Conservation (phyloP, 768 basidiomycete genomes). For the Mycena epipterygia region DNA sequence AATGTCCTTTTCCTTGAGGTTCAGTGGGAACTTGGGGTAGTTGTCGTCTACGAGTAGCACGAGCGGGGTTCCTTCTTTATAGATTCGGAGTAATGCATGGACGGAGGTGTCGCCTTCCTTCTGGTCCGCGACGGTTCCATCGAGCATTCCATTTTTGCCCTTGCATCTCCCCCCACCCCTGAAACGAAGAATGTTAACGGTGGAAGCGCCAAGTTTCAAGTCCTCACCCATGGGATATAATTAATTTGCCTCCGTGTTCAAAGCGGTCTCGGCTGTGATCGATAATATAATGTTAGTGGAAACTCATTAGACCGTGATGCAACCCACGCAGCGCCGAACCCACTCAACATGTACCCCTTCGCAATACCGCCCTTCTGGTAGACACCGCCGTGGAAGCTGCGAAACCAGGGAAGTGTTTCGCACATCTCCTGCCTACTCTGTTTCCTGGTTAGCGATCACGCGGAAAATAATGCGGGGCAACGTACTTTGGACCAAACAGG, state of each 20-base stretch:
- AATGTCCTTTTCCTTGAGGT: background rate
- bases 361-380: conserved; percentile 9
- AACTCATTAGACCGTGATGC: background rate
- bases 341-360: conserved; percentile 18
- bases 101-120: background rate
- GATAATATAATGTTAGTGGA: background rate
- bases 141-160: background rate
- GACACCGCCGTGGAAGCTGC: conserved; percentile 23
- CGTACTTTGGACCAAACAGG: conserved; percentile 13
- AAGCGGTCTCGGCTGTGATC: conserved; percentile 13
- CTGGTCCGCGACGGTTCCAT: background rate
- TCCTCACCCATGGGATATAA: conserved; percentile 29
- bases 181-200: background rate
- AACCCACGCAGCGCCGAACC: conserved; percentile 7
- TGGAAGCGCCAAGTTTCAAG: background rate
- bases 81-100: conserved; percentile 6
- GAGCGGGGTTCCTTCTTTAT: background rate
- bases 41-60: conserved; percentile 16
- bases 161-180: conserved; percentile 3
- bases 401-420: conserved; percentile 18
- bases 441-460: background rate
- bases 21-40: conserved; percentile 3
- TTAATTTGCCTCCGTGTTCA: conserved; percentile 13
- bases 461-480: background rate
- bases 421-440: conserved; percentile 23